Evolutionary conservation across 805 yeast genomes (phyloP).

Genomic region (Yarrowia bubula): DNA sequence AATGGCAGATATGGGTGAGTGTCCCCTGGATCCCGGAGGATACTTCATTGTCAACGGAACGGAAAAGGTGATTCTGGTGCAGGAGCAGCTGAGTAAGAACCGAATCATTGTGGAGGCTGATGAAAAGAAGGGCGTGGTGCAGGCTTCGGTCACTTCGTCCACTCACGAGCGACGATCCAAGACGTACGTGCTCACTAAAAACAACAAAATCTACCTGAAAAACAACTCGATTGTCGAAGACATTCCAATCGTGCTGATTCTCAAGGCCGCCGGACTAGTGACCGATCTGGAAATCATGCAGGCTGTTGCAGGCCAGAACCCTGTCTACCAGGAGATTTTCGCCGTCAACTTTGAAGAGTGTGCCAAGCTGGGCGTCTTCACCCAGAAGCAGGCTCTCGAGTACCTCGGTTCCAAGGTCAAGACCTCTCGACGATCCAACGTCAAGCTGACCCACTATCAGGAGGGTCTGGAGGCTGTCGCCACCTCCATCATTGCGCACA

Average conservation of each 20-base stretch:
- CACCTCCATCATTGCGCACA: slow-evolving; percentile 92
- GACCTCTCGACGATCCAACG: slow-evolving; percentile 84
- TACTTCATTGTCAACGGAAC: slow-evolving; percentile 97
- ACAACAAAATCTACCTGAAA: slow-evolving; percentile 82
- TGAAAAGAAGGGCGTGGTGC: slow-evolving; percentile 88
- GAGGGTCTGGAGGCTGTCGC: slow-evolving; percentile 93
- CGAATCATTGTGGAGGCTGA: slow-evolving; percentile 98
- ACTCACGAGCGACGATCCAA: slow-evolving; percentile 98
- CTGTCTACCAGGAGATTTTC: slow-evolving; percentile 86
- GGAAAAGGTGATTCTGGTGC: slow-evolving; percentile 93
- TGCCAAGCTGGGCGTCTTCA: slow-evolving; percentile 75
- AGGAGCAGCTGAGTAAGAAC: slow-evolving; percentile 94
- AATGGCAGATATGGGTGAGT: slow-evolving; percentile 88
- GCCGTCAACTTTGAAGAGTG: slow-evolving; percentile 94
- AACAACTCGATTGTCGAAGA: slow-evolving; percentile 96
- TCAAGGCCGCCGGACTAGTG: slow-evolving; percentile 92
- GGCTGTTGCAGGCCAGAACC: slow-evolving; percentile 85
- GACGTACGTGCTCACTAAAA: slow-evolving; percentile 91
- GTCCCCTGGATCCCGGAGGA: slow-evolving; percentile 99
- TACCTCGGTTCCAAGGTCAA: slow-evolving; percentile 89
- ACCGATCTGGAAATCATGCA: slow-evolving; percentile 93
- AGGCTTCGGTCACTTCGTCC: slow-evolving; percentile 96
- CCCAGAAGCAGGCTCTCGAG: slow-evolving; percentile 92
- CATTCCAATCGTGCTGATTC: slow-evolving; percentile 85
- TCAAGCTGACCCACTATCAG: slow-evolving; percentile 74